Evolutionary conservation across 345 rosid species (phyloP).

Genomic region (Jatropha curcas): DNA sequence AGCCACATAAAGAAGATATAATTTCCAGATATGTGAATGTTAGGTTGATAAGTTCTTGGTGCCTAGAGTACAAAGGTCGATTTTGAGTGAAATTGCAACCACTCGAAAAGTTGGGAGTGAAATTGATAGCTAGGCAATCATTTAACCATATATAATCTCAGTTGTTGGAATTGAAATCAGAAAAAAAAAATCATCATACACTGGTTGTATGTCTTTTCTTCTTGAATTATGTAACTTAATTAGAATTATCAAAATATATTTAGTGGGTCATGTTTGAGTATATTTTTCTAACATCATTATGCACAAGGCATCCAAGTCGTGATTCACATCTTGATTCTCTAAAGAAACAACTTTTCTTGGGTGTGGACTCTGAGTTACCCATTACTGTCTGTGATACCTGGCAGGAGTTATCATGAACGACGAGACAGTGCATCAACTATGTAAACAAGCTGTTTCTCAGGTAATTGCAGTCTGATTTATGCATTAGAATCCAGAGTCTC

Average conservation of each 20-base stretch:
- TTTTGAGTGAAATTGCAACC: no score
- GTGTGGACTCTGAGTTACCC: constrained; percentile 5
- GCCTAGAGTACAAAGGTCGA: no score
- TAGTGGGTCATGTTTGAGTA: not conserved
- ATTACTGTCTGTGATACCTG: constrained; percentile 19
- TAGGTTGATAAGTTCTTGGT: no score
- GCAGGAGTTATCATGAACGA: constrained; percentile 90
- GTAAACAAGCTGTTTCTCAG: constrained; percentile 93
- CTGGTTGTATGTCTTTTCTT: not conserved
- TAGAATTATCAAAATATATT: not conserved
- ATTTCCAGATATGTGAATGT: not conserved
- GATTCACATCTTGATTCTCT: not conserved
- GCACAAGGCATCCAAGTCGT: not conserved
- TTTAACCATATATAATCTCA: no score
- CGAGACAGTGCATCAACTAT: constrained; percentile 86
- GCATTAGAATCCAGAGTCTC: not conserved
- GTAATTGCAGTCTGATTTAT: constrained; percentile 30
- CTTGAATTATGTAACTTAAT: not conserved
- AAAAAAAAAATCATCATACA: no score
- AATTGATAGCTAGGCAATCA: no score
- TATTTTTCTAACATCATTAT: not conserved
- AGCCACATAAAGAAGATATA: not conserved
- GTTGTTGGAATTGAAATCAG: not conserved
- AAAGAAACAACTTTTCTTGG: not conserved
- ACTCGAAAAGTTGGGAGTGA: no score